Base-by-base conservation (phyloP, 2,329 filamentous ascomycete genomes). In the Acrocalymma vagum region DNA sequence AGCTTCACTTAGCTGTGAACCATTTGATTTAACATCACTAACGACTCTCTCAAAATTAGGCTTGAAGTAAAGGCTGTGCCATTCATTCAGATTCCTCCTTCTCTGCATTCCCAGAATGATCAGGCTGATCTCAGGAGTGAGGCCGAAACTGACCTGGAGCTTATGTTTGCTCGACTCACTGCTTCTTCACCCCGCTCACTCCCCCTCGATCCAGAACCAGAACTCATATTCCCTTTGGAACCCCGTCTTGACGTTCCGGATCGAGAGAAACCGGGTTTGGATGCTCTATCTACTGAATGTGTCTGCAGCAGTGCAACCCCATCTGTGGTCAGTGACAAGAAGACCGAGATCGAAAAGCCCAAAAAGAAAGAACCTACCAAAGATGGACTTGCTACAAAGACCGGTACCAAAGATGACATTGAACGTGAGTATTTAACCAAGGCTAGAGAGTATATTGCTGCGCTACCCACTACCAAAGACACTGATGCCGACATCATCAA, bases 131-230 rank as follows among this genome's bases (percentile, higher is more conserved):
- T n/a, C 10, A 22, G 6, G 14, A n/a, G 30, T 15, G 29, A 14
- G 3, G 25, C 20, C 3, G 51, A 45, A 16, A 27, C 36, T 11
- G 42, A 38, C 6, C 26, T 61, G 11, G 60, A 59, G 2, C 38
- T 39, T 14, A 48, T 60, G 31, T 62, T 53, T 32, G 52, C 54
- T 10, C 53, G 51, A 6, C 38, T 63, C 16, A 52, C 38, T 16
- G 29, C 39, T n/a, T 4, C 14, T 14, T 15, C 27, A 9, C 14
- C 9, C 35, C 24, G 20, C 27, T 11, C 5, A 9, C 36, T 6
- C 7, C 27, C 4, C 22, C 29, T 14, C 10, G 17, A 3, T 40
- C 38, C 15, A n/a, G 18, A 14, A 9, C 24, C 9, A 13, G 42
- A 33, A 16, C 23, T 23, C n/a, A 26, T 32, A 8, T 49, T 46